A percentile compares a stretch with the other conserved stretches of the same genome.
phyloP scores from a whole-genome alignment of 139 green algal genomes.

The Chlamydomonas sphaeroides region DNA sequence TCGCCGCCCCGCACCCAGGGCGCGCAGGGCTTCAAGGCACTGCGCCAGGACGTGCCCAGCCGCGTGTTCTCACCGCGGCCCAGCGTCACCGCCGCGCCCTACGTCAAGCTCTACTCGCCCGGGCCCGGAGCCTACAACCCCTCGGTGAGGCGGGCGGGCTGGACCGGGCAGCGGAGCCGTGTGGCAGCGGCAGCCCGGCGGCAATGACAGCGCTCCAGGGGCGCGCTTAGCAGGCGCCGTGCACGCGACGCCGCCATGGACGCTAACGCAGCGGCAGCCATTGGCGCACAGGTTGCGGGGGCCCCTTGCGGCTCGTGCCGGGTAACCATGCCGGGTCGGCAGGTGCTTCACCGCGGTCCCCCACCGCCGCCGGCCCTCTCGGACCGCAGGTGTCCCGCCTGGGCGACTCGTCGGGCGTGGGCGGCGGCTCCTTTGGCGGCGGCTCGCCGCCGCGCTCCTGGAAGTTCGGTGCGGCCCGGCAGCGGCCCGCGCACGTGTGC shows the following conservation, averaged over 20 bases:
- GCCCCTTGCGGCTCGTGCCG: no score
- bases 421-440: neutral
- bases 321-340: no score
- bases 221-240: no score
- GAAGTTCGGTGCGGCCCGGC: slow-evolving; percentile 38
- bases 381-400: slow-evolving; percentile 11
- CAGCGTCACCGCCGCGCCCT: slow-evolving; percentile 11
- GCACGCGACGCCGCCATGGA: no score
- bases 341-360: no score
- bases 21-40: no score
- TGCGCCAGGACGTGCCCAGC: neutral
- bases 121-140: slow-evolving; percentile 50
- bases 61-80: neutral
- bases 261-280: no score
- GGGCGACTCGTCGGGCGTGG: slow-evolving; percentile 4
- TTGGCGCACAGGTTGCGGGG: no score
- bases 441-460: slow-evolving; percentile 5
- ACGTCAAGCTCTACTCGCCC: slow-evolving; percentile 36
- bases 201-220: no score
- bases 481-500: slow-evolving; percentile 48
- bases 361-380: no score
- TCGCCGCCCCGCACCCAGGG: neutral
- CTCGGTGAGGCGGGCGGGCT: neutral
- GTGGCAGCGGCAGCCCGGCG: no score
- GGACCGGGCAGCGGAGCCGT: no score